Percentiles rank a stretch among this genome's conserved stretches.
Evolutionary conservation across 768 basidiomycete genomes (phyloP).

Genomic region (Xerocomus potaroensis): DNA sequence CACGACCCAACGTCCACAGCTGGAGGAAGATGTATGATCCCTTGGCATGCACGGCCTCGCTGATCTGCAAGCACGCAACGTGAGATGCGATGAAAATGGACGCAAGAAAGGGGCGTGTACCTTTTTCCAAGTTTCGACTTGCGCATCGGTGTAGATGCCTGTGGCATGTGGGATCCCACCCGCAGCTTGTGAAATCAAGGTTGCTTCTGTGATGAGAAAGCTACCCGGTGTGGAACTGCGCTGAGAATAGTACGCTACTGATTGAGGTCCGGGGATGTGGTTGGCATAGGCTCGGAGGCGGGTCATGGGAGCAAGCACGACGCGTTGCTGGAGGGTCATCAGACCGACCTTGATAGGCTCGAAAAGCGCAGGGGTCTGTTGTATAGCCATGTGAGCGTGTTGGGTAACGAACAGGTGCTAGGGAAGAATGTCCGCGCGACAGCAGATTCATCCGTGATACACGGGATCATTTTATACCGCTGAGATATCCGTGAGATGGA

Average conservation of each 20-base stretch:
- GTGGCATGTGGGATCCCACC: constrained; percentile 42
- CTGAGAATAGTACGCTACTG: constrained; percentile 44
- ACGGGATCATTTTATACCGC: background rate
- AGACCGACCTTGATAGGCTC: constrained; percentile 41
- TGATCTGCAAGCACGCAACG: constrained; percentile 35
- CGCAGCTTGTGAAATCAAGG: constrained; percentile 45
- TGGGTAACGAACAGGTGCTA: background rate
- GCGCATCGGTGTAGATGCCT: constrained; percentile 34
- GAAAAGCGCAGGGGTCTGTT: constrained; percentile 34
- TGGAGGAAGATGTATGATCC: constrained; percentile 25
- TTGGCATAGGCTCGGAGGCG: constrained; percentile 36
- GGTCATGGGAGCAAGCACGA: constrained; percentile 52
- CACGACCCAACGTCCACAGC: constrained; percentile 53
- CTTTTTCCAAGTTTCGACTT: constrained; percentile 48
- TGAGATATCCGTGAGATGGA: background rate
- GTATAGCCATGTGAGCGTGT: background rate
- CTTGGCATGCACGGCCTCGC: constrained; percentile 50
- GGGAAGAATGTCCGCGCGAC: background rate
- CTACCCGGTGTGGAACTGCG: constrained; percentile 44
- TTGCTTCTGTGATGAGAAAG: constrained; percentile 50
- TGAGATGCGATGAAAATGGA: background rate
- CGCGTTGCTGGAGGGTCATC: constrained; percentile 41
- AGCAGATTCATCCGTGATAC: background rate
- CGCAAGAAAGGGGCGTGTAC: constrained; percentile 13
- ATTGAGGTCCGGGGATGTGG: constrained; percentile 35